Evolutionary conservation across 345 rosid genomes (phyloP).

Genomic region (Arabis alpina): DNA sequence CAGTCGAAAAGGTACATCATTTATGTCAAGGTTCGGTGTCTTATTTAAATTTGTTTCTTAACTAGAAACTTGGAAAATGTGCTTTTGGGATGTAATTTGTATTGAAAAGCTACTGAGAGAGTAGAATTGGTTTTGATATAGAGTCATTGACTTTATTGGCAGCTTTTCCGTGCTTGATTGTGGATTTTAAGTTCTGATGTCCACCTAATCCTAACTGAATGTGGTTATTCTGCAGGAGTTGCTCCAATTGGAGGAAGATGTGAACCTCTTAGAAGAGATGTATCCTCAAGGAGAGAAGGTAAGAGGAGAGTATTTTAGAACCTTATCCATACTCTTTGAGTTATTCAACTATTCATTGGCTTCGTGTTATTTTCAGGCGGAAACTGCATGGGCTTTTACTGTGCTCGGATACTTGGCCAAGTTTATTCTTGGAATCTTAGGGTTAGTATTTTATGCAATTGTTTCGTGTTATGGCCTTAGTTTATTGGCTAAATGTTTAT

Average conservation of each 20-base stretch:
- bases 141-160: slow-evolving; percentile 3
- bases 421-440: slow-evolving; percentile 78
- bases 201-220: slow-evolving; percentile 15
- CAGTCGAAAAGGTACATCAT: slow-evolving; percentile 83
- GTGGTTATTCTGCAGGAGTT: slow-evolving; percentile 62
- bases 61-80: neutral
- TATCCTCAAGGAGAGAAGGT: slow-evolving; percentile 99
- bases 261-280: slow-evolving; percentile 93
- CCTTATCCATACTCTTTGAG: neutral
- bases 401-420: slow-evolving; percentile 95
- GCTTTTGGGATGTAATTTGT: slow-evolving; percentile 1
- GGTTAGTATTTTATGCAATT: slow-evolving; percentile 55
- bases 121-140: slow-evolving; percentile 3
- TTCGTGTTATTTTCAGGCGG: slow-evolving; percentile 64
- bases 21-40: slow-evolving; percentile 11
- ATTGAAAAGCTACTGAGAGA: slow-evolving; percentile 8
- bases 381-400: slow-evolving; percentile 96
- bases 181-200: slow-evolving; percentile 6
- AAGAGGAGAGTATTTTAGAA: slow-evolving; percentile 14
- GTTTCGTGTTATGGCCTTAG: neutral
- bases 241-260: slow-evolving; percentile 96
- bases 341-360: slow-evolving; percentile 11
- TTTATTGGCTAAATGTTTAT: slow-evolving; percentile 9
- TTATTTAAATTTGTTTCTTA: slow-evolving; percentile 15
- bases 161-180: slow-evolving; percentile 1